These are phyloP conservation scores for Blastobotrys americana DNA, from an alignment of 805 yeast genomes.

Conservation along the genomic window DNA sequence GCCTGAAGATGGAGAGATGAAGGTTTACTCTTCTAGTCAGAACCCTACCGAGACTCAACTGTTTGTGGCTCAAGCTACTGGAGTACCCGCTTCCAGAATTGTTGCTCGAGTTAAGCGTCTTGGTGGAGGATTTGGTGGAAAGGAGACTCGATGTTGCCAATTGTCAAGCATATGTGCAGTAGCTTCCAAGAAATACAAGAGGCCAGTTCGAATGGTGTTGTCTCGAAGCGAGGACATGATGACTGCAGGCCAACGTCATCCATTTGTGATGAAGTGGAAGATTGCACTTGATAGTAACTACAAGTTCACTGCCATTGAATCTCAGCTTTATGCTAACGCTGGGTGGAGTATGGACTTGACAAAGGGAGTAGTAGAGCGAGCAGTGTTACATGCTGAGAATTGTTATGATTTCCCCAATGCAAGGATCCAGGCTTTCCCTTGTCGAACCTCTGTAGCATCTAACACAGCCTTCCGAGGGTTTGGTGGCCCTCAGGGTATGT, in stretches of 20 bases:
- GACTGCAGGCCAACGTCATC: constrained; percentile 42
- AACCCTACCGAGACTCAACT: constrained; percentile 41
- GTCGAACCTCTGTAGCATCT: constrained; percentile 41
- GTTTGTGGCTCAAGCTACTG: constrained; percentile 37
- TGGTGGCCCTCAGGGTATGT: constrained; percentile 48
- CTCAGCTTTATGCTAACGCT: constrained; percentile 38
- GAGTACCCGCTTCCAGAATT: constrained; percentile 37
- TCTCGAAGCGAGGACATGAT: constrained; percentile 41
- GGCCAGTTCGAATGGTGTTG: constrained; percentile 39
- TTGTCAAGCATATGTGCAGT: constrained; percentile 36
- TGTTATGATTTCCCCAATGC: constrained; percentile 40
- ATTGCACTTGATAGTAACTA: constrained; percentile 37
- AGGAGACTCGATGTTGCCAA: constrained; percentile 39
- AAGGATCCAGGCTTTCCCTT: constrained; percentile 33
- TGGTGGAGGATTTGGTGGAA: constrained; percentile 48
- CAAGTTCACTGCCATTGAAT: constrained; percentile 37
- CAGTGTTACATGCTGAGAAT: constrained; percentile 39
- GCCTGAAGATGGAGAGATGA: constrained; percentile 40
- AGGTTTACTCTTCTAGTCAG: constrained; percentile 39
- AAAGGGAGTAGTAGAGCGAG: constrained; percentile 43
- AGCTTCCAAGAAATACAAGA: constrained; percentile 37
- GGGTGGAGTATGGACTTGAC: constrained; percentile 45
- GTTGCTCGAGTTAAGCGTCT: constrained; percentile 38
- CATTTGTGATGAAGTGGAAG: constrained; percentile 38
- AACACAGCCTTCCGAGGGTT: constrained; percentile 45